Conservation (phyloP, 805 yeast genomes). For the Jamesozyma spencerorum region DNA sequence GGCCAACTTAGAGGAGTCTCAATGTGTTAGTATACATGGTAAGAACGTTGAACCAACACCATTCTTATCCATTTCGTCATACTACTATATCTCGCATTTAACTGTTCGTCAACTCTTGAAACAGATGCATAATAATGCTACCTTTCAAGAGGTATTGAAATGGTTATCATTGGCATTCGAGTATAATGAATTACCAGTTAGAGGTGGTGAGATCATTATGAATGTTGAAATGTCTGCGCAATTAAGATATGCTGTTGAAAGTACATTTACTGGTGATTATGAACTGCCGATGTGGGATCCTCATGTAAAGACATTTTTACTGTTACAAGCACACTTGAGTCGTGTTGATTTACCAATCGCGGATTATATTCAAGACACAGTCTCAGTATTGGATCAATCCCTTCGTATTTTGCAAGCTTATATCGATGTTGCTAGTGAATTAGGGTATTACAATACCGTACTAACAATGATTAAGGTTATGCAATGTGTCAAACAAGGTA, state of each 20-base stretch:
- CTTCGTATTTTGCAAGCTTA: slow-evolving; percentile 89
- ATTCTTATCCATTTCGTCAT: slow-evolving; percentile 75
- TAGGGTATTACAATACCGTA: slow-evolving; percentile 60
- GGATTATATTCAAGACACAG: slow-evolving; percentile 89
- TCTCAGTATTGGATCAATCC: slow-evolving; percentile 87
- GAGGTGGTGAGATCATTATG: slow-evolving; percentile 86
- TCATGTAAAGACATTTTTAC: slow-evolving; percentile 62
- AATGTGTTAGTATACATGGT: slow-evolving; percentile 49
- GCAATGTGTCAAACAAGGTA: slow-evolving; percentile 83
- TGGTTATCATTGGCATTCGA: slow-evolving; percentile 53
- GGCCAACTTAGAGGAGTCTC: slow-evolving; percentile 57
- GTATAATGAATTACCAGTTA: slow-evolving; percentile 78
- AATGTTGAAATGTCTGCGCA: slow-evolving; percentile 75
- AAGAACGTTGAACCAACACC: slow-evolving; percentile 59
- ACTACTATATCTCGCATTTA: slow-evolving; percentile 85
- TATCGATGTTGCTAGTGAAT: slow-evolving; percentile 80
- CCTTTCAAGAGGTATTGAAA: slow-evolving; percentile 39
- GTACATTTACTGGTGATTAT: slow-evolving; percentile 48
- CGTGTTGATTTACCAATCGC: slow-evolving; percentile 83
- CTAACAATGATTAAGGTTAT: slow-evolving; percentile 55
- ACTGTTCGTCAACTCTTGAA: slow-evolving; percentile 65
- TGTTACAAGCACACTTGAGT: slow-evolving; percentile 77
- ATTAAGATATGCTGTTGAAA: slow-evolving; percentile 55
- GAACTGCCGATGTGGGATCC: slow-evolving; percentile 76
- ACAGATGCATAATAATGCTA: slow-evolving; percentile 35